Evolutionary conservation across 441 rosid genomes (phyloP).

Genomic region (Bruguiera hainesii): DNA sequence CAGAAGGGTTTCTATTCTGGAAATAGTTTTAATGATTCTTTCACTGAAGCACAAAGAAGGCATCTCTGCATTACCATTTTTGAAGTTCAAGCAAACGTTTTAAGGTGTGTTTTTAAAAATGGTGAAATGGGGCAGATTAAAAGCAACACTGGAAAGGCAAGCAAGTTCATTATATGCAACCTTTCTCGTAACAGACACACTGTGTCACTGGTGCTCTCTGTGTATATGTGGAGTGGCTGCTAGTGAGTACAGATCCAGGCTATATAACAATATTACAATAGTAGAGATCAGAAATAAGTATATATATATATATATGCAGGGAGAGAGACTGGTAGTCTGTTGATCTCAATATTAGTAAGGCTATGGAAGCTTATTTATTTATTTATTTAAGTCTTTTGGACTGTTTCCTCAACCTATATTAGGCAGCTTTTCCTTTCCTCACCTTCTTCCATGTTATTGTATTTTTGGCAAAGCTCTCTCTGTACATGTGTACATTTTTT

Average conservation of each 20-base stretch:
- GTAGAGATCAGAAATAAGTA: constrained; percentile 16
- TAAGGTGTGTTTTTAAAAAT: constrained; percentile 19
- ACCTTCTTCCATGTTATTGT: constrained; percentile 4
- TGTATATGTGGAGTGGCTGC: constrained; percentile 11
- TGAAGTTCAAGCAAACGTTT: constrained; percentile 28
- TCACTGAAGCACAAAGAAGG: constrained; percentile 26
- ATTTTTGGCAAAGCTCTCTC: constrained; percentile 4
- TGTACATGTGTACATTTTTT: too few species aligned
- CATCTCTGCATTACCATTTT: constrained; percentile 31
- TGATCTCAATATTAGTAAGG: constrained; percentile 20
- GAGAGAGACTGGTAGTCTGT: constrained; percentile 27
- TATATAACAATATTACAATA: not conserved
- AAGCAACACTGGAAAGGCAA: not conserved
- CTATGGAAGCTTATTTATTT: constrained; percentile 15
- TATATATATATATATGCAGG: not conserved
- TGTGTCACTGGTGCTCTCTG: constrained; percentile 1
- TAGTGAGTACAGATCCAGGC: constrained; percentile 6
- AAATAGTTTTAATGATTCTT: constrained; percentile 15
- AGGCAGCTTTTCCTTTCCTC: constrained; percentile 12
- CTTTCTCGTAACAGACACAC: constrained; percentile 15
- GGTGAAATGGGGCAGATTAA: constrained; percentile 15
- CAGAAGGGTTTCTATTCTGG: constrained; percentile 19
- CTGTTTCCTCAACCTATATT: not conserved
- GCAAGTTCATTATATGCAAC: not conserved
- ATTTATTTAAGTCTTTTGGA: not conserved